Evolutionary conservation across 345 rosid species (phyloP), one percentile per base, ranked within the genome.

Genomic region (Brassica napus): DNA sequence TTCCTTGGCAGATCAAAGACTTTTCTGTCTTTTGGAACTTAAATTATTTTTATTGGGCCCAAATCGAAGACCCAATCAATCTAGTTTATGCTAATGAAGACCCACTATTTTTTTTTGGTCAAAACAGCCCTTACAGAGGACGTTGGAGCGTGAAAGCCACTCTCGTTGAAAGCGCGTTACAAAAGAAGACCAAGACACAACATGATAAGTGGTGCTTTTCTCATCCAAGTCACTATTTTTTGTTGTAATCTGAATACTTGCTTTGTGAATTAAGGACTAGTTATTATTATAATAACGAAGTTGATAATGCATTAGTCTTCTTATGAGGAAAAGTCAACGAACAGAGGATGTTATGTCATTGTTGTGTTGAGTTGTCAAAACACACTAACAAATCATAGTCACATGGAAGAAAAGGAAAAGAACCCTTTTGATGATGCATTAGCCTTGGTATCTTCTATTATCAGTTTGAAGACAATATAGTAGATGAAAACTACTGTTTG

Each of bases 371-470:
- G 65, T 71, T 81, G 77, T 81, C 80, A 65, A 75, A 75, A 58
- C 8, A 69, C 32, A 55, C 61, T 14, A 73, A 52, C 67, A 54
- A 32, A 37, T 8, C 28, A 30, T 73, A 80, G 63, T 32, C 72
- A 55, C 65, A 58, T 65, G 73, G 67, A 74, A 42, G 57, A 62
- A 30, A 68, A 74, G 61, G 34, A 5, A 39, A 5, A 39, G 54
- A 35, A 79, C 9, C 6, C 34, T 55, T 39, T 69, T 63, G 63
- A 70, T 75, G 82, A 79, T 32, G 24, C 65, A 68, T 79, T 69
- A 79, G 75, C 74, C 74, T 68, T 74, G 82, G 82, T 47, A 74
- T 74, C 79, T 68, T 74, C 79, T 80, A 63, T 69, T 16, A 74
- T 61, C 14, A 69, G 76, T 75, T 74, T 74, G 31, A 74, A 74